phyloP scores from a whole-genome alignment of 2,329 filamentous ascomycete genomes.

The Fusarium veterinarium region DNA sequence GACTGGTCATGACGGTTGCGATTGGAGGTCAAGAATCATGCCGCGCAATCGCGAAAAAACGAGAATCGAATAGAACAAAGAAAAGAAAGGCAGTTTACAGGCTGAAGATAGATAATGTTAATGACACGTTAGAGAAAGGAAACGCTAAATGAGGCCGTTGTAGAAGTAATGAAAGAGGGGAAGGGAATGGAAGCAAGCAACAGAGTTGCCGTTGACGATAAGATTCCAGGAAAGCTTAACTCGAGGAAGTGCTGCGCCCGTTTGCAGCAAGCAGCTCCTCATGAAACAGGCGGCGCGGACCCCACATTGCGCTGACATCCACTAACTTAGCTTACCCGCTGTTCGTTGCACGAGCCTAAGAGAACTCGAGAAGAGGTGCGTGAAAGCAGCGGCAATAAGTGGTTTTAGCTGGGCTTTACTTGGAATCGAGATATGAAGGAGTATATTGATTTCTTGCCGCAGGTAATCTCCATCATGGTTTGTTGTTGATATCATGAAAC shows the following conservation, averaged over 20 bases:
- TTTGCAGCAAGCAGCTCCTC: slow-evolving; percentile 19
- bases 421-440: accelerated
- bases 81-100: slow-evolving; percentile 1
- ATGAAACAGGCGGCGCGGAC: slow-evolving; percentile 32
- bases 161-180: slow-evolving; percentile 10
- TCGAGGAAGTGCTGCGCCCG: slow-evolving; percentile 5
- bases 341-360: background rate
- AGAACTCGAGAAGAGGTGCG: background rate
- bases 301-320: slow-evolving; percentile 16
- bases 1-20: slow-evolving; percentile 43
- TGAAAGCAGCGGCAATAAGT: background rate
- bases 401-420: accelerated
- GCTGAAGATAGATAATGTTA: background rate
- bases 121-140: background rate
- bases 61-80: background rate
- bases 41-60: slow-evolving; percentile 22
- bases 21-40: slow-evolving; percentile 35
- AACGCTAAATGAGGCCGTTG: background rate
- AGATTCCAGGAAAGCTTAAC: slow-evolving; percentile 29
- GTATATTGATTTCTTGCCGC: accelerated
- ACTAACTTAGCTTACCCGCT: background rate
- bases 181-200: slow-evolving; percentile 7
- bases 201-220: slow-evolving; percentile 24
- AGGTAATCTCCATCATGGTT: background rate
- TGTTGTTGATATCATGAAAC: background rate